Conservation (phyloP, 2,329 filamentous ascomycete species). For the Coniochaeta pulveracea region DNA sequence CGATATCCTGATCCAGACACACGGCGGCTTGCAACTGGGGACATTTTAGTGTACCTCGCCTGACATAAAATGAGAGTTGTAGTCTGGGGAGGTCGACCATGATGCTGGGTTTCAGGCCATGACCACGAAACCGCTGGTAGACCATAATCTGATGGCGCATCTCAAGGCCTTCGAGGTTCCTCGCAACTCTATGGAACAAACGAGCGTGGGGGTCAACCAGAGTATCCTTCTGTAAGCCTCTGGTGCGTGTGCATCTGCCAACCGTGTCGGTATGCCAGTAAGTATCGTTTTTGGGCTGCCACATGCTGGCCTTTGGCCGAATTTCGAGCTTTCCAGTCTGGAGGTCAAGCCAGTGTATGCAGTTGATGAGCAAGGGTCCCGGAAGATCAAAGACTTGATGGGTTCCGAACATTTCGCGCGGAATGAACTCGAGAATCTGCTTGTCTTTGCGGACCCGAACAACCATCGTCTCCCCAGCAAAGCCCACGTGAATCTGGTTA, state of each 20-base stretch:
- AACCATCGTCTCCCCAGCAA: constrained; percentile 25
- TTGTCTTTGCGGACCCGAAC: constrained; percentile 26
- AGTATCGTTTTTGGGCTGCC: constrained; percentile 13
- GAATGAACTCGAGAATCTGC: not conserved
- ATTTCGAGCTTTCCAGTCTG: constrained; percentile 32
- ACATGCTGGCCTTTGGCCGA: constrained; percentile 17
- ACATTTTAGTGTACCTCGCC: constrained; percentile 27
- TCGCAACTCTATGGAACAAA: constrained; percentile 24
- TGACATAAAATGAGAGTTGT: constrained; percentile 28
- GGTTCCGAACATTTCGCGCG: constrained; percentile 7
- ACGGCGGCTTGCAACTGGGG: constrained; percentile 37
- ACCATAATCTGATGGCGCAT: constrained; percentile 27
- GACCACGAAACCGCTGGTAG: constrained; percentile 29
- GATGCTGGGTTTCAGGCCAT: too few species aligned
- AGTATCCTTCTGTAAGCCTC: constrained; percentile 5
- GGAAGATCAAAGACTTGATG: constrained; percentile 39
- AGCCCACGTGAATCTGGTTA: constrained; percentile 44
- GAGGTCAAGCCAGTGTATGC: constrained; percentile 50
- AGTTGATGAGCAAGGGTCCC: constrained; percentile 31
- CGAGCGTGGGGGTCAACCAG: constrained; percentile 38
- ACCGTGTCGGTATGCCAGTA: constrained; percentile 22
- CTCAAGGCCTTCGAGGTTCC: constrained; percentile 41
- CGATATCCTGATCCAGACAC: constrained; percentile 43
- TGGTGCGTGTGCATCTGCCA: constrained; percentile 9
- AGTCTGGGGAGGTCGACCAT: constrained; percentile 37